Base-by-base conservation (phyloP, 2,329 filamentous ascomycete genomes). In the Fusarium staphyleae region DNA sequence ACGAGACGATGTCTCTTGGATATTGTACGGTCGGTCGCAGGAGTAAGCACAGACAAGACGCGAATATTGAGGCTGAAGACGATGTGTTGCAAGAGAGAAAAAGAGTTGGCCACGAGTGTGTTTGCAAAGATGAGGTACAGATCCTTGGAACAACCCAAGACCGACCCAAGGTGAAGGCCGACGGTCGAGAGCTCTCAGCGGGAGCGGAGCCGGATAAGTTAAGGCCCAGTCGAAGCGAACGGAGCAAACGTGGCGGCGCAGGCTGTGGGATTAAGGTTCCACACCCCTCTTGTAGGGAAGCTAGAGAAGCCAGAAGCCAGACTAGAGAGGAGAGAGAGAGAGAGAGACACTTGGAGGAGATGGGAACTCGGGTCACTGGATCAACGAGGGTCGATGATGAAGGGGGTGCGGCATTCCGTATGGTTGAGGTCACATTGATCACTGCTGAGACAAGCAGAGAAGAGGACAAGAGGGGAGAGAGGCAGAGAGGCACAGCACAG, bases 251-350 rank as follows among this genome's bases (percentile, higher is more conserved):
- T 67, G 62, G 60, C 56, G 64, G 62, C 57, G 55, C 55, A 53
- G 50, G 60, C 60, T 55, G 58, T 45, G 45, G 32, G 57, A 57
- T 63, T 63, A 65, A 67, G 65, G 65, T 67, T 67, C 57, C 65
- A 67, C 65, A 55, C 65, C 65, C 60, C 58, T 62, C 52, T 52
- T 44, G 36, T 54, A n/a, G 15, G 43, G 37, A 33, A 33, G 42
- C 36, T 58, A 53, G 14, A 22, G 4, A 22, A 22, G 19, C n/a
- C n/a, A n/a, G n/a, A n/a, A n/a, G n/a, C n/a, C n/a, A n/a, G n/a
- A n/a, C n/a, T n/a, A n/a, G n/a, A n/a, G n/a, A n/a, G n/a, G n/a
- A n/a, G n/a, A n/a, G n/a, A 22, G 19, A 22, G 19, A 22, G 19
- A 22, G 19, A 22, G 22, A 24, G 22, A 8, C 22, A 22, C 4